phyloP scores from a whole-genome alignment of 108 stramenopile genomes.

The Fragilariopsis cylindrus region DNA sequence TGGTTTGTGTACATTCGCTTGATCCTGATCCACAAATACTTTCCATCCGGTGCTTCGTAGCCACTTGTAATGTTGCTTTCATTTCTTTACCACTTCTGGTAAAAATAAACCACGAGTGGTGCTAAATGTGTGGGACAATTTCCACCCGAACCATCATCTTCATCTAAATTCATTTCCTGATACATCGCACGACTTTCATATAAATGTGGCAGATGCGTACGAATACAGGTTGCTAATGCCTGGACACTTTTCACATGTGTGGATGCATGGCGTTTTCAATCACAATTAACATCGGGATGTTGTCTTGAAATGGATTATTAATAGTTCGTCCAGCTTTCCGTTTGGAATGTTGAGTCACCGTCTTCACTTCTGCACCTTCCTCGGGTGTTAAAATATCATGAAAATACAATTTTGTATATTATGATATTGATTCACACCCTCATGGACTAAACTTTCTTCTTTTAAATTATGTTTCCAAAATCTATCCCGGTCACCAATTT shows the following conservation, averaged over 20 bases:
- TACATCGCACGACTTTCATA: slow-evolving; percentile 41
- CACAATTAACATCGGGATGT: slow-evolving; percentile 26
- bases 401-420: slow-evolving; percentile 22
- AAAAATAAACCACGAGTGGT: slow-evolving; percentile 31
- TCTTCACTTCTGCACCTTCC: slow-evolving; percentile 20
- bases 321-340: background rate
- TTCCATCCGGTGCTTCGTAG: slow-evolving; percentile 42
- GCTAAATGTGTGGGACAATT: slow-evolving; percentile 39
- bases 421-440: slow-evolving; percentile 36
- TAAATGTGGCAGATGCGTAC: slow-evolving; percentile 23
- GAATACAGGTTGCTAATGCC: slow-evolving; percentile 32
- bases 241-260: slow-evolving; percentile 39
- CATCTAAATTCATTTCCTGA: slow-evolving; percentile 34
- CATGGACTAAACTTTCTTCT: slow-evolving; percentile 22
- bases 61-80: slow-evolving; percentile 28
- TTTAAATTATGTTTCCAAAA: slow-evolving; percentile 35
- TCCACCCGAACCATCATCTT: slow-evolving; percentile 39
- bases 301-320: slow-evolving; percentile 19
- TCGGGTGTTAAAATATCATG: slow-evolving; percentile 17
- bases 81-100: slow-evolving; percentile 28
- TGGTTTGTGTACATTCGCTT: background rate
- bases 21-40: slow-evolving; percentile 6
- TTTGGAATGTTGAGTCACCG: background rate
- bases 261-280: slow-evolving; percentile 38
- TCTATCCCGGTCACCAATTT: slow-evolving; percentile 33